Evolutionary conservation across 495 filamentous ascomycete genomes (phyloP).

Genomic region (Coniosporium apollinis): DNA sequence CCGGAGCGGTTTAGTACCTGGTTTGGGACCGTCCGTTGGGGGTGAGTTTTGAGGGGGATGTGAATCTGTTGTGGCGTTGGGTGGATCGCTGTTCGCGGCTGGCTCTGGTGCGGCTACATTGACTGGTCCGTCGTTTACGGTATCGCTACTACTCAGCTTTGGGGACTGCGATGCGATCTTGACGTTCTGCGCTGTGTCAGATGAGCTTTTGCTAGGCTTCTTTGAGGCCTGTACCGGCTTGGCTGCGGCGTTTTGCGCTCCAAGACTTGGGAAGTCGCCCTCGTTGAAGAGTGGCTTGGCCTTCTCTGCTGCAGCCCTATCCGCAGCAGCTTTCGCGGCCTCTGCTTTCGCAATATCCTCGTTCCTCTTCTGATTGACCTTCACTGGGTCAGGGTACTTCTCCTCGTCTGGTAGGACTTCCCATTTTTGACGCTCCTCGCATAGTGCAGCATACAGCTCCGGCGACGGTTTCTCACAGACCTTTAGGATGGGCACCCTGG

Average conservation of each 20-base stretch:
- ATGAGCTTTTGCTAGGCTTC: neutral
- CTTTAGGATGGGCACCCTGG: constrained; percentile 70
- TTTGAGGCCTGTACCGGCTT: no score
- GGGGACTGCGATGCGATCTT: no score
- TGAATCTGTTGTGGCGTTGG: no score
- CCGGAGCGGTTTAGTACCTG: constrained; percentile 1
- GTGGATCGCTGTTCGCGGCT: neutral
- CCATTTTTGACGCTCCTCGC: constrained; percentile 44
- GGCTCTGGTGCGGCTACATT: neutral
- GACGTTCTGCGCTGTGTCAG: neutral
- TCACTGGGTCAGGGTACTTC: constrained; percentile 11
- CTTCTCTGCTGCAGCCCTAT: neutral
- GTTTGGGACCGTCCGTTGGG: neutral
- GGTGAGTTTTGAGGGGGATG: neutral
- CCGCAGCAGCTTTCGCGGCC: neutral
- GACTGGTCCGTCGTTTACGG: neutral
- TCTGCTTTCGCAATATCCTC: constrained; percentile 10
- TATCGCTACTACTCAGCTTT: no score
- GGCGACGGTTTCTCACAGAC: constrained; percentile 49
- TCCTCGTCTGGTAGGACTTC: constrained; percentile 23
- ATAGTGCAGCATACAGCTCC: constrained; percentile 32
- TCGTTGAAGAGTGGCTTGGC: neutral
- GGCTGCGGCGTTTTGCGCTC: no score
- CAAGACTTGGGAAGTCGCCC: neutral
- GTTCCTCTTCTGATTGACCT: constrained; percentile 1